phyloP scores from a whole-genome alignment of 805 yeast species.

The Clavispora phyllophila region DNA sequence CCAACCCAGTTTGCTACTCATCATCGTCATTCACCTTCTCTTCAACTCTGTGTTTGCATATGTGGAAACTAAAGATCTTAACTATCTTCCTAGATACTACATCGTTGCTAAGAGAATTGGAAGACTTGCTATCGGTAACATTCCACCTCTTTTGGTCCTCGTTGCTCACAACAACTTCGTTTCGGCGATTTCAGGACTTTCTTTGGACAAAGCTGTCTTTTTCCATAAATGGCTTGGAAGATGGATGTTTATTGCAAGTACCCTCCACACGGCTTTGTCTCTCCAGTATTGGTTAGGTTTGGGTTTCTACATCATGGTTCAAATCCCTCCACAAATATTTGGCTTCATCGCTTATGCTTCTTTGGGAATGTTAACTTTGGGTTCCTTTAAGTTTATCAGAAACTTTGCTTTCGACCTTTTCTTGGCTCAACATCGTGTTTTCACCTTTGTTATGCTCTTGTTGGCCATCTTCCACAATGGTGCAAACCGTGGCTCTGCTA shows the following conservation, averaged over 20 bases:
- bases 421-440: conserved; percentile 38
- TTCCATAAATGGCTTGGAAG: conserved; percentile 45
- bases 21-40: conserved; percentile 23
- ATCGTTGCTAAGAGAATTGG: conserved; percentile 41
- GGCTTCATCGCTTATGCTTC: conserved; percentile 42
- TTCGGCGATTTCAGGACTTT: conserved; percentile 36
- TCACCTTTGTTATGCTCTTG: conserved; percentile 38
- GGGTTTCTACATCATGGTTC: conserved; percentile 33
- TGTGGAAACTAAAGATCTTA: conserved; percentile 31
- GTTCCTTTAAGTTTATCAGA: conserved; percentile 31
- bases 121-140: conserved; percentile 33
- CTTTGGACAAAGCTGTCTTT: conserved; percentile 33
- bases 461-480: conserved; percentile 39
- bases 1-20: conserved; percentile 38
- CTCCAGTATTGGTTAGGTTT: conserved; percentile 38
- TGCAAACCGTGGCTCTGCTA: conserved; percentile 26
- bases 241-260: conserved; percentile 29
- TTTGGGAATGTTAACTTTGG: conserved; percentile 33
- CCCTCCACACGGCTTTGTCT: conserved; percentile 31
- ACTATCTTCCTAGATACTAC: conserved; percentile 35
- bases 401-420: conserved; percentile 39
- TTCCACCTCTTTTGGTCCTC: conserved; percentile 33
- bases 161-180: conserved; percentile 38
- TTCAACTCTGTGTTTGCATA: conserved; percentile 25
- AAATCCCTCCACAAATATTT: conserved; percentile 47